phyloP scores from a whole-genome alignment of 192 early-diverging fungal species.

The Coemansia sp. region DNA sequence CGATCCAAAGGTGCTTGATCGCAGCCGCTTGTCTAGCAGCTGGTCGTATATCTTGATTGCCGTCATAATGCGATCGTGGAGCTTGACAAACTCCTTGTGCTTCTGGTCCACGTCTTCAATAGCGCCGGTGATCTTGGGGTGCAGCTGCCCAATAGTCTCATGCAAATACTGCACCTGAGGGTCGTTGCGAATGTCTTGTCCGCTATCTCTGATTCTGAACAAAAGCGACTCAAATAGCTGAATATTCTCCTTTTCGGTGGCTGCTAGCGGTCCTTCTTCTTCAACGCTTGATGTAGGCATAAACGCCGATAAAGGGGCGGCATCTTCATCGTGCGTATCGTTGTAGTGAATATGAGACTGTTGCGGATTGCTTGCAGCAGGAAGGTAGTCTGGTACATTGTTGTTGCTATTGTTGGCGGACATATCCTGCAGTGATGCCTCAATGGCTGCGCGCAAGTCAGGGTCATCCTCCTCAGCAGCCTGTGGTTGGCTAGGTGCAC shows the following conservation, averaged over 20 bases:
- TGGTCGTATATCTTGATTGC: constrained; percentile 86
- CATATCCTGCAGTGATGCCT: constrained; percentile 69
- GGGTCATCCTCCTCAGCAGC: constrained; percentile 64
- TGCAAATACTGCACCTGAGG: constrained; percentile 80
- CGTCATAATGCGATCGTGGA: constrained; percentile 78
- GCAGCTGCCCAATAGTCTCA: constrained; percentile 81
- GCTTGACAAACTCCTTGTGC: constrained; percentile 73
- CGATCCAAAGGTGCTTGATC: constrained; percentile 41
- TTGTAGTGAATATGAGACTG: constrained; percentile 1
- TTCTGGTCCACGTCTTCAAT: constrained; percentile 75
- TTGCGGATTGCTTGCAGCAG: constrained; percentile 1
- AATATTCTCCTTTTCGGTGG: constrained; percentile 84
- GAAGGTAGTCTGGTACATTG: constrained; percentile 27
- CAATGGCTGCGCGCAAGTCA: constrained; percentile 73
- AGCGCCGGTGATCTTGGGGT: constrained; percentile 74
- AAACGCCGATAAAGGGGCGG: constrained; percentile 25
- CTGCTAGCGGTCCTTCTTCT: constrained; percentile 61
- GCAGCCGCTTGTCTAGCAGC: constrained; percentile 74
- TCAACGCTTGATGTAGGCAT: constrained; percentile 33
- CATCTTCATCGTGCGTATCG: constrained; percentile 10
- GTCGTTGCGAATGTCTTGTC: constrained; percentile 72
- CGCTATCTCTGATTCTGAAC: constrained; percentile 73
- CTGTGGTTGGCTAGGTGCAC: constrained; percentile 14
- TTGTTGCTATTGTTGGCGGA: constrained; percentile 2
- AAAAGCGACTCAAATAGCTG: constrained; percentile 85